Base-by-base conservation (phyloP, 2,329 filamentous ascomycete species). In the Fusarium sp. region DNA sequence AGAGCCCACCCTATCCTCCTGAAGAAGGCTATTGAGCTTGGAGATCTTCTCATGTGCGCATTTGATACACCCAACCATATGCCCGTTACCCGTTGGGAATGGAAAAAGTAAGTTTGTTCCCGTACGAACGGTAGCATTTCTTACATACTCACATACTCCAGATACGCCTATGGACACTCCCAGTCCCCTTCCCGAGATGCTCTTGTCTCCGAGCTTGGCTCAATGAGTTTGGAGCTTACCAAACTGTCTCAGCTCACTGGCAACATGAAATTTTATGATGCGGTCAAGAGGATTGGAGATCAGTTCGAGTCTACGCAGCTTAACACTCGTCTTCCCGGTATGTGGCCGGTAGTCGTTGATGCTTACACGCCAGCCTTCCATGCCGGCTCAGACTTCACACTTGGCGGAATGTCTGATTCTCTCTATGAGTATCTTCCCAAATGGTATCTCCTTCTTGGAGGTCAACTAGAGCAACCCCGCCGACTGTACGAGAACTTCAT, bases 61-160 rank as follows among this genome's bases (percentile, higher is more conserved):
- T 91, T 90, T 71, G 89, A 91, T 67, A 90, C 89, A 6, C 87
- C 87, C 2, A 90, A 90, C 71, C 84, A 84, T 28, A 87, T 91
- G 83, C 89, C 89, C 40, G 69, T 74, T 22, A 74, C 71, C 41
- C 62, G 71, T 47, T 68, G 65, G 65, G 71, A 74, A 46, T 74
- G 72, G 72, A 74, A 74, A 48, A 66, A 65, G 72, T 74, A 51
- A 64, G 72, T 65, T 55, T 46, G 26, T 30, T 24, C 7, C 7
- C 7, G 28, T 33, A 5, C 26, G 45, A 46, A 37, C 28, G 15
- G 5, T 2, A 30, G 47, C n/a, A 37, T 37, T 37, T 30, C 22
- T n/a, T 43, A 41, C 48, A 56, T 55, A 22, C 67, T 73, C 33
- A 73, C 39, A 22, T 14, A 26, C 3, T 13, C 41, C 30, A 74